Base-by-base conservation (phyloP, 2,329 filamentous ascomycete species). In the Aspergillus costaricaensis region DNA sequence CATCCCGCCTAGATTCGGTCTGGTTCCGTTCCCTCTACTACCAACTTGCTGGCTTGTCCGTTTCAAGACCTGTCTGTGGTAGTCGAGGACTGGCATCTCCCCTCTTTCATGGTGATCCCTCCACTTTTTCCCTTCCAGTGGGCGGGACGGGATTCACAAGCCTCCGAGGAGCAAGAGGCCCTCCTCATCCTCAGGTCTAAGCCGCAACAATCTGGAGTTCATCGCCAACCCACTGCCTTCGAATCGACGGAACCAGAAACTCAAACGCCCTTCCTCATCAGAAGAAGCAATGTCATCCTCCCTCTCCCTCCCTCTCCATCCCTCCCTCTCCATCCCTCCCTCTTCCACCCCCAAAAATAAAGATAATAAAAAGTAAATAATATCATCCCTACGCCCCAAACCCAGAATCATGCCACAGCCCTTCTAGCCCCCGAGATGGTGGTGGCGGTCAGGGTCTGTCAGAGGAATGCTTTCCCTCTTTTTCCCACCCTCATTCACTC, bases 81-180 rank as follows among this genome's bases (percentile, higher is more conserved):
- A 36, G 27, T 36, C 25, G 25, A 8, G 25, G 0, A 36, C 5
- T 14, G 12, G 32, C 43, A 14, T 55, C 55, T 44, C 14, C 41
- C 19, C 19, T 23, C 52, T 53, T 32, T 30, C 49, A 36, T 14
- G 32, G 32, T 36, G 32, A 36, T 36, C 23, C 41, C 15, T 48
- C 12, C 19, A 19, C 43, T 23, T 30, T 3, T n/a, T 27, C 17
- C 17, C 19, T 17, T 38, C 6, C 55, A 60, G 58, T 56, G 57
- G 52, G 57, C 49, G 58, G 58, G 30, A 60, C 58, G 58, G 52
- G 32, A 60, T 44, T 41, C 43, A 32, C 32, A 43, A n/a, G 21
- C 44, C 21, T 49, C 44, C 25, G 15, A 27, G 9, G 15, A 27
- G 5, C 4, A 36, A 36, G 10, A 12, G 32, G 32, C 32, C 23